A percentile compares a stretch with the other conserved stretches of the same genome.
Conservation (phyloP, 1,284 basidiomycete genomes). For the Ustilago vetiveriae region DNA sequence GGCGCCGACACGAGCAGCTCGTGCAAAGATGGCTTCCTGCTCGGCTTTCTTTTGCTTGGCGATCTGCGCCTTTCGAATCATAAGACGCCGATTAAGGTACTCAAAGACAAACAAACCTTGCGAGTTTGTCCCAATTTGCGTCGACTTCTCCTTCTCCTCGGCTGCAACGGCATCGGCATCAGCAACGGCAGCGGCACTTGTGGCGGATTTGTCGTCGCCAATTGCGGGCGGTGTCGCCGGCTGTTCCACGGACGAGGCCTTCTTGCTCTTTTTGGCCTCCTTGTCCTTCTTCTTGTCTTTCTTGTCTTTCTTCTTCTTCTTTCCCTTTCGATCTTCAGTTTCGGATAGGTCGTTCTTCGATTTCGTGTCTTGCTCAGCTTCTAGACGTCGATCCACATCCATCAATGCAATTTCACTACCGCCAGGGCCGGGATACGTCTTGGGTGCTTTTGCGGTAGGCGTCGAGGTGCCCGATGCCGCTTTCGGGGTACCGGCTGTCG, state of each 20-base stretch:
- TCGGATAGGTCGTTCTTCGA: conserved; percentile 9
- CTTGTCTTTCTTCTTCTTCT: conserved; percentile 17
- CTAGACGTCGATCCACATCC: conserved; percentile 41
- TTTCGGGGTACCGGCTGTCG: conserved; percentile 35
- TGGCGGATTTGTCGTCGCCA: not conserved
- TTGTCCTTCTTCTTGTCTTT: conserved; percentile 32
- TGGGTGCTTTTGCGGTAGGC: conserved; percentile 12
- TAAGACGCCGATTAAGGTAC: conserved; percentile 59
- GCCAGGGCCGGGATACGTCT: conserved; percentile 43
- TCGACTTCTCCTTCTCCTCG: conserved; percentile 37
- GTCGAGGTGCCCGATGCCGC: conserved; percentile 29
- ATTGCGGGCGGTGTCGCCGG: not conserved
- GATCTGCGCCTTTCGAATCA: conserved; percentile 58
- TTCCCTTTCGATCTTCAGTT: conserved; percentile 11
- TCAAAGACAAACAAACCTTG: conserved; percentile 53
- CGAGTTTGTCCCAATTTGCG: conserved; percentile 46
- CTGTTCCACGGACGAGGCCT: not conserved
- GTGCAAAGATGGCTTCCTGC: conserved; percentile 54
- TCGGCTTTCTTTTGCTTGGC: conserved; percentile 50
- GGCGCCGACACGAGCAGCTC: conserved; percentile 43
- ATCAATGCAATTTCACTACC: conserved; percentile 40
- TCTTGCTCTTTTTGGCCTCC: conserved; percentile 35
- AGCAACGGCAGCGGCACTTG: too few relatives aligned
- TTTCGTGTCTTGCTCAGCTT: conserved; percentile 12
- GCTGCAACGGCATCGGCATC: conserved; percentile 4